Conservation (phyloP, 257 asterid genomes). For the Leonotis leonurus region DNA sequence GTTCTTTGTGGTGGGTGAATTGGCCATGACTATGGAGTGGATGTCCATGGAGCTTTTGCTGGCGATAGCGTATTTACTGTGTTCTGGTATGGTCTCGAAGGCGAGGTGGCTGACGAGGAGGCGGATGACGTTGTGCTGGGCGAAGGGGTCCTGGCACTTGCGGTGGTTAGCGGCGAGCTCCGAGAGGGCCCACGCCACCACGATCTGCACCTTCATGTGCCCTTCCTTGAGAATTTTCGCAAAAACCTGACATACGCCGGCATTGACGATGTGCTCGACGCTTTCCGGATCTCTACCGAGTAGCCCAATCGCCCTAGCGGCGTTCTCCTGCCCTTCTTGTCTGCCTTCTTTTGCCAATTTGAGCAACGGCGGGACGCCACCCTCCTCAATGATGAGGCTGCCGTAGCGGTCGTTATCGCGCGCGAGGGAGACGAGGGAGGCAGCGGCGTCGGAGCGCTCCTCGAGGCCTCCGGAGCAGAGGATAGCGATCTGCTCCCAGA, state of each 20-base stretch:
- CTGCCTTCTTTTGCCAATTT: conserved; percentile 65
- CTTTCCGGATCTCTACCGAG: conserved; percentile 72
- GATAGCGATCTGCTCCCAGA: conserved; percentile 70
- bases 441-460: conserved; percentile 60
- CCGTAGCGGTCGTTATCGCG: conserved; percentile 72
- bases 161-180: conserved; percentile 67
- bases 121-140: conserved; percentile 60
- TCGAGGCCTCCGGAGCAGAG: conserved; percentile 47
- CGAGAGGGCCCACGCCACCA: conserved; percentile 78
- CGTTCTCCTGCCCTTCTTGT: conserved; percentile 67
- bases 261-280: conserved; percentile 64
- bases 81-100: conserved; percentile 75
- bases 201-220: conserved; percentile 67
- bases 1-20: conserved; percentile 4
- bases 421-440: conserved; percentile 58
- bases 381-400: conserved; percentile 72
- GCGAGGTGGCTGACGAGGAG: conserved; percentile 73
- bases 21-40: conserved; percentile 56
- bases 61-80: conserved; percentile 56
- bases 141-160: conserved; percentile 70
- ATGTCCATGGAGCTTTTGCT: conserved; percentile 33
- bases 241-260: conserved; percentile 67
- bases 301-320: conserved; percentile 63
- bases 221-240: conserved; percentile 80
- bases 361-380: conserved; percentile 62